Base-by-base conservation (phyloP, 495 filamentous ascomycete species). In the Penicillium waksmanii region DNA sequence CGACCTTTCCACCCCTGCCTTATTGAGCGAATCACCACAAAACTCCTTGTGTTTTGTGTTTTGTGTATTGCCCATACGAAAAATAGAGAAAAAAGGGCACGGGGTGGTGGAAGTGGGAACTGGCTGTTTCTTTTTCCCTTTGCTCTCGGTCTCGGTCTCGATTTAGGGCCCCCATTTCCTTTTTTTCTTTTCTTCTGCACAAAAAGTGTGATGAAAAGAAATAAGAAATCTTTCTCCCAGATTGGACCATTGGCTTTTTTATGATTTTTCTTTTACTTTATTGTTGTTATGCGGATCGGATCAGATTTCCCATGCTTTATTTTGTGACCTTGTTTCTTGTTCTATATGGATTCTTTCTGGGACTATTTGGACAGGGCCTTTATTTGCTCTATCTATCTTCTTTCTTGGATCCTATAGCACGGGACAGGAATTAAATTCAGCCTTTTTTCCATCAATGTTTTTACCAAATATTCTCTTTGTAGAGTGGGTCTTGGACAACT, bases 11-110 rank as follows among this genome's bases (percentile, higher is more conserved):
- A 57, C 18, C 50, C 60, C 62, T 51, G 5, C 49, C 40, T 40
- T 40, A 12, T 1, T 40, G 36, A 1, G 15, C 36, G 11, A n/a
- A 40, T 13, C 36, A 40, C 36, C 36, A 12, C 11, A 15, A 1
- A 12, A 3, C 10, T 40, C 1, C 36, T 0, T 44, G 66, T 65
- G 56, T 66, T 55, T 66, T 57, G 64, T 63, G 58, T 17, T 31
- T 8, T 31, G 27, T 5, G 27, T 31, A 9, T 31, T 9, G 27
- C 27, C 27, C 27, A 31, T 31, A 31, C 27, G 5, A 31, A 31
- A 31, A 31, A 31, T 31, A 31, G 27, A 31, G 8, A 31, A 31
- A 31, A 31, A 9, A 1, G 27, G 27, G 27, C 7, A 19, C 8
- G n/a, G 8, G 40, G 17, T 44, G 17, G 17, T 6, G 42, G 17